Percentiles rank a stretch among this genome's conserved stretches.
phyloP scores from a whole-genome alignment of 2,329 filamentous ascomycete species.

The Fusarium neocosmosporiellum region DNA sequence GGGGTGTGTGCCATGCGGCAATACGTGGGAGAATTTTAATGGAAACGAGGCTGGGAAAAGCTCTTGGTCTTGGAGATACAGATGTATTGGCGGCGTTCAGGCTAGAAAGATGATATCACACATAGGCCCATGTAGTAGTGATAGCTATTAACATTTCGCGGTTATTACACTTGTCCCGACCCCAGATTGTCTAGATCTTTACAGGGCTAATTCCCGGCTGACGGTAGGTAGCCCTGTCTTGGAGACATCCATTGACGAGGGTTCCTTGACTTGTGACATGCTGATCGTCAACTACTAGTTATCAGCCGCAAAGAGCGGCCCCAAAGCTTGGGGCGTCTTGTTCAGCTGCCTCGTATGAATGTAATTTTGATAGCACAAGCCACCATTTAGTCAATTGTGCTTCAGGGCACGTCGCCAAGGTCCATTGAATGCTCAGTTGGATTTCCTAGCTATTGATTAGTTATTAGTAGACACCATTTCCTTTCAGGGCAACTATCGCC shows the following conservation, averaged over 20 bases:
- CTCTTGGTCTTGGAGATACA: constrained; percentile 27
- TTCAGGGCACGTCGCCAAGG: not conserved
- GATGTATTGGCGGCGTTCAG: constrained; percentile 43
- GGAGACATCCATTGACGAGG: not conserved
- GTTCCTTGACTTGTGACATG: constrained; percentile 15
- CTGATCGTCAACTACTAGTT: constrained; percentile 23
- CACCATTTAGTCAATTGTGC: not conserved
- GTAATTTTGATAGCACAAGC: constrained; percentile 1
- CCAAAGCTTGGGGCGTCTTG: not conserved
- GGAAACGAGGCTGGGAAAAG: constrained; percentile 27
- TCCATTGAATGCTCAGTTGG: not conserved
- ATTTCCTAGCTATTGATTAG: not conserved
- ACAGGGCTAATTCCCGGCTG: not conserved
- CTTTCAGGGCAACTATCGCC: not conserved
- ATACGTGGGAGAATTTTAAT: constrained; percentile 27
- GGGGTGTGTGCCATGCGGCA: not conserved
- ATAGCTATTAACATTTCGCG: not conserved
- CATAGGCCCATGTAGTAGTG: constrained; percentile 25
- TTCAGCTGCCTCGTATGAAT: not conserved
- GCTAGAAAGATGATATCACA: constrained; percentile 42
- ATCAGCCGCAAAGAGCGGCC: constrained; percentile 29
- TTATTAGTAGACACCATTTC: not conserved
- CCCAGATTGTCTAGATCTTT: not conserved
- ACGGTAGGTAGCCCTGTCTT: not conserved
- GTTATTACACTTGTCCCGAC: not conserved